phyloP scores from a whole-genome alignment of 306 rosid species.

The Ammopiptanthus mongolicus region DNA sequence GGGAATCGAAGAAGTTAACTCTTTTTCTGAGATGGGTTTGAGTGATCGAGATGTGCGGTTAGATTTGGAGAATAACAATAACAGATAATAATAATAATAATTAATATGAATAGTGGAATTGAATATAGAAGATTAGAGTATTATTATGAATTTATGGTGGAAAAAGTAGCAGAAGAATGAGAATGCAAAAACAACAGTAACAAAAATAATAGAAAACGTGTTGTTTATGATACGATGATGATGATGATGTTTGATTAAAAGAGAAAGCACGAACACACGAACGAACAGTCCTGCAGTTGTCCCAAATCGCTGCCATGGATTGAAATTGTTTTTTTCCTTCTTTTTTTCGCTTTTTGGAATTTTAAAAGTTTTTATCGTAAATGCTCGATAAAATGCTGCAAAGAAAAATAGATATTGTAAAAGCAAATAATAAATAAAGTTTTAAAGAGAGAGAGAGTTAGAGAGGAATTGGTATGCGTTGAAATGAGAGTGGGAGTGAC shows the following conservation, averaged over 20 bases:
- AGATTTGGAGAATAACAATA: constrained; percentile 48
- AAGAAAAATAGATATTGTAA: not conserved
- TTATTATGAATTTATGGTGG: constrained; percentile 18
- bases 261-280: constrained; percentile 26
- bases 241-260: constrained; percentile 19
- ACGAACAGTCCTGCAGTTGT: constrained; percentile 31
- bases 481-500: constrained; percentile 2
- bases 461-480: not conserved
- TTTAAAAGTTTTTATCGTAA: not conserved
- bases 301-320: constrained; percentile 32
- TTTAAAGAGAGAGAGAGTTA: not conserved
- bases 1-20: constrained; percentile 24
- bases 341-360: not conserved
- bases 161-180: constrained; percentile 9
- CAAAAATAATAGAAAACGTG: not conserved
- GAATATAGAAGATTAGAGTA: not conserved
- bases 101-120: not conserved
- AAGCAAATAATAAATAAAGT: constrained; percentile 10
- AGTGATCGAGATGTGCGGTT: constrained; percentile 46
- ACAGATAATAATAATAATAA: not conserved
- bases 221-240: not conserved
- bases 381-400: constrained; percentile 13
- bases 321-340: not conserved
- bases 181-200: not conserved
- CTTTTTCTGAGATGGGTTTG: too few species aligned